Percentiles rank a stretch among this genome's conserved stretches.
phyloP scores from a whole-genome alignment of 805 yeast species.

The Candida caryicola region DNA sequence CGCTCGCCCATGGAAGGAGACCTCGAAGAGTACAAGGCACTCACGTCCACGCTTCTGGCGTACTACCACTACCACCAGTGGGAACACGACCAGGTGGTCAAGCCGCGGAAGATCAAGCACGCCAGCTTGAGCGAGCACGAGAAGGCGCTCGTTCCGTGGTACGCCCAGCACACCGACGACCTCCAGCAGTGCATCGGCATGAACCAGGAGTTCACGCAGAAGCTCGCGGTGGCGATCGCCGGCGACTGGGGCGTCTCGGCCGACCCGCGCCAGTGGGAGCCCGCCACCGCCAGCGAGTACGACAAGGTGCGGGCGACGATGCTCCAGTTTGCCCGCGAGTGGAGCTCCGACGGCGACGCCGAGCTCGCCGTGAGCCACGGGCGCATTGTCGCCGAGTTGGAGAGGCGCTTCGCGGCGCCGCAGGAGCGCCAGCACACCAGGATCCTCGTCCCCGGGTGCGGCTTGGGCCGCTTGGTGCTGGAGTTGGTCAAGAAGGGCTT shows the following conservation, averaged over 20 bases:
- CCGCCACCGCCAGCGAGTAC: constrained; percentile 41
- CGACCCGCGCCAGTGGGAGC: constrained; percentile 41
- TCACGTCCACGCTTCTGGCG: constrained; percentile 37
- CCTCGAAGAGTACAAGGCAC: constrained; percentile 33
- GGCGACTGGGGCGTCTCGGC: constrained; percentile 48
- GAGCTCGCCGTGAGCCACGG: constrained; percentile 46
- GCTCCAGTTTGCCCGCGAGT: constrained; percentile 58
- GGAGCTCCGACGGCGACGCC: constrained; percentile 51
- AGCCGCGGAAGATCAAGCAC: constrained; percentile 28
- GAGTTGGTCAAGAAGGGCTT: constrained; percentile 57
- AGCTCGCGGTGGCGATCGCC: constrained; percentile 44
- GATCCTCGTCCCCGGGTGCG: constrained; percentile 62
- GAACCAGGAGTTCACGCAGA: constrained; percentile 44
- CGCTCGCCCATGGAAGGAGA: constrained; percentile 15
- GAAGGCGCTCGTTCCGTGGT: constrained; percentile 48
- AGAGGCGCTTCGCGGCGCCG: constrained; percentile 35
- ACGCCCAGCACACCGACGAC: constrained; percentile 36
- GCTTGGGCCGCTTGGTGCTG: constrained; percentile 56
- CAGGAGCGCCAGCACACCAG: constrained; percentile 35
- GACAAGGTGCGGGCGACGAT: constrained; percentile 58
- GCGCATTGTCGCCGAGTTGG: constrained; percentile 35
- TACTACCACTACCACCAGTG: constrained; percentile 31
- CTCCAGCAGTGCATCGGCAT: constrained; percentile 42
- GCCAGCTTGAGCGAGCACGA: constrained; percentile 39
- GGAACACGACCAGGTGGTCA: constrained; percentile 32